Evolutionary conservation across 352 stramenopile species (phyloP).

Genomic region (Pythium dissotocum): DNA sequence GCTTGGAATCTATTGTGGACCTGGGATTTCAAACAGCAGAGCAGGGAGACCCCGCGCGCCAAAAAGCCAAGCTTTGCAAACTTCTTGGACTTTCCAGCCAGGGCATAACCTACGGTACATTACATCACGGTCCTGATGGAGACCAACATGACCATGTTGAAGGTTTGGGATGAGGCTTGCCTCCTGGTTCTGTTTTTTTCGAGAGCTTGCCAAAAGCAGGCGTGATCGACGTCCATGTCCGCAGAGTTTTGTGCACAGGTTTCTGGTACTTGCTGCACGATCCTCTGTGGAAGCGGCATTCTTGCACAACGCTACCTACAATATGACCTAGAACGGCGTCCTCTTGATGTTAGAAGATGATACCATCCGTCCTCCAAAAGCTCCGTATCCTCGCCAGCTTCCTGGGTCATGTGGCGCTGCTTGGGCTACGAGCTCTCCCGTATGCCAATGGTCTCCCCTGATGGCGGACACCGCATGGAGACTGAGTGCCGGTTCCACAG

Average conservation of each 20-base stretch:
- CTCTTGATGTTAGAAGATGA: too few relatives aligned
- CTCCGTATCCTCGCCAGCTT: not conserved
- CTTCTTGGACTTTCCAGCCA: not conserved
- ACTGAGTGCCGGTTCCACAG: not conserved
- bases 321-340: too few relatives aligned
- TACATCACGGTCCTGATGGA: not conserved
- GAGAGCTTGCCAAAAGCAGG: not conserved
- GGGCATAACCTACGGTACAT: not conserved
- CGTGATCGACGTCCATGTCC: not conserved
- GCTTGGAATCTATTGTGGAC: conserved; percentile 1
- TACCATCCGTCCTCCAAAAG: too few relatives aligned
- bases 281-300: too few relatives aligned
- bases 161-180: not conserved
- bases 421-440: not conserved
- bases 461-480: not conserved
- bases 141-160: not conserved
- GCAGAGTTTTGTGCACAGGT: not conserved
- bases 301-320: too few relatives aligned
- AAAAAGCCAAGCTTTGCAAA: not conserved
- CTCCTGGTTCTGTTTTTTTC: conserved; percentile 3
- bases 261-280: too few relatives aligned
- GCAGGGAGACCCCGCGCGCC: too few relatives aligned
- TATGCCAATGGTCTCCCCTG: not conserved
- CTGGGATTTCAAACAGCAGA: not conserved
- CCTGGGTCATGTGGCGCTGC: not conserved